These are phyloP conservation scores for Protea cynaroides DNA, from an alignment of 164 flowering plant genomes.

Conservation along the genomic window DNA sequence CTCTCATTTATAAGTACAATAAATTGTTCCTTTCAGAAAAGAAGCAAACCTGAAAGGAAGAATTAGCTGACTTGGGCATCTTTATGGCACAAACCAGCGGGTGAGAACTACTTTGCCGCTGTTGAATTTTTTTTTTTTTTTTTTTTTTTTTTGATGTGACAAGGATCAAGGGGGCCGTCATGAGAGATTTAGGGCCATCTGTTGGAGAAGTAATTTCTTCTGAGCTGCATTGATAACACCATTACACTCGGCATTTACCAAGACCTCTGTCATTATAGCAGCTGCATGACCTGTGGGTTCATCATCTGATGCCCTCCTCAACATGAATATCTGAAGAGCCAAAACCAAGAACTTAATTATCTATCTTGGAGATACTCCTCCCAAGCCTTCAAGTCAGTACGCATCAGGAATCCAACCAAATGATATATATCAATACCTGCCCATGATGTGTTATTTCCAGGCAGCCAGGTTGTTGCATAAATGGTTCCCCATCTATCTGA, in stretches of 20 bases:
- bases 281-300: conserved; percentile 75
- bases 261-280: conserved; percentile 66
- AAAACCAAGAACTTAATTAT: neutral
- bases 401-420: neutral
- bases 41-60: conserved; percentile 6
- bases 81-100: neutral
- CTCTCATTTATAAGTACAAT: neutral
- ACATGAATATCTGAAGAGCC: conserved; percentile 53
- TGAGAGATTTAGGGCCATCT: conserved; percentile 64
- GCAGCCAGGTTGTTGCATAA: conserved; percentile 58
- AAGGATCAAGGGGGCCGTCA: conserved; percentile 16
- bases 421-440: conserved; percentile 53
- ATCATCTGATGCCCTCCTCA: conserved; percentile 57
- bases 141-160: too few relatives aligned
- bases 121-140: too few relatives aligned
- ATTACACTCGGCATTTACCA: conserved; percentile 64
- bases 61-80: neutral
- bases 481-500: conserved; percentile 85
- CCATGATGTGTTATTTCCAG: conserved; percentile 60
- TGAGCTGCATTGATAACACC: conserved; percentile 65
- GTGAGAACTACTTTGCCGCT: neutral
- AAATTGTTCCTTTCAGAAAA: neutral
- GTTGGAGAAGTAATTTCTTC: conserved; percentile 59
- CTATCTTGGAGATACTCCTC: neutral
- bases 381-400: neutral